These are phyloP conservation scores for Calonectria pauciramosa DNA, from an alignment of 2,329 filamentous ascomycete genomes.

Conservation along the genomic window DNA sequence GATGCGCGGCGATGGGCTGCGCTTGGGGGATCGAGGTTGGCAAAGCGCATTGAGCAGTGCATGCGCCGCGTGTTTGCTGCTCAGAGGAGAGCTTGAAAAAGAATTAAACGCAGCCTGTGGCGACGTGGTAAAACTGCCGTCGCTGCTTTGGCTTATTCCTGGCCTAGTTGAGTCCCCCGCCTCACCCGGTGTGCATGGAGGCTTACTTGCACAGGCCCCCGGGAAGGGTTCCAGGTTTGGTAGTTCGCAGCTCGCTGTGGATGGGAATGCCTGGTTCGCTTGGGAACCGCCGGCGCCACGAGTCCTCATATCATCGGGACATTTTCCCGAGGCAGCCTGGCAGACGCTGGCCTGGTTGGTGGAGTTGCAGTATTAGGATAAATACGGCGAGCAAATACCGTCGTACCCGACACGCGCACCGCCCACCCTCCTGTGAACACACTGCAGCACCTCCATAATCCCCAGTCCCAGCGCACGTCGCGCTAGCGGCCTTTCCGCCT, in stretches of 20 bases:
- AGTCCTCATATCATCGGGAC: not conserved
- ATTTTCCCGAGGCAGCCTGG: conserved; percentile 5
- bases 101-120: not conserved
- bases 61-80: not conserved
- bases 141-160: conserved; percentile 9
- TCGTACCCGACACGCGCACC: conserved; percentile 10
- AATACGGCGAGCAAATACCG: conserved; percentile 12
- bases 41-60: not conserved
- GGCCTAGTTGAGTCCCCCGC: conserved; percentile 1
- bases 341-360: not conserved
- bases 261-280: not conserved
- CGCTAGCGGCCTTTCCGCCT: conserved; percentile 26
- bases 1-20: not conserved
- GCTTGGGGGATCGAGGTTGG: not conserved
- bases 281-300: not conserved
- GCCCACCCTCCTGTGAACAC: conserved; percentile 5
- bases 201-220: conserved; percentile 9
- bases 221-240: conserved; percentile 3
- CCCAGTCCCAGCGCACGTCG: conserved; percentile 16
- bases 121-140: not conserved
- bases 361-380: conserved; percentile 7
- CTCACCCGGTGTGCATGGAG: not conserved
- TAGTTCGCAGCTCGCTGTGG: not conserved
- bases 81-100: too few species aligned
- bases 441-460: conserved; percentile 15